Percentiles rank a stretch among this genome's conserved stretches.
These are phyloP conservation scores for Blastocladiella emersonii DNA, from an alignment of 371 early-diverging fungal genomes.

Conservation along the genomic window DNA sequence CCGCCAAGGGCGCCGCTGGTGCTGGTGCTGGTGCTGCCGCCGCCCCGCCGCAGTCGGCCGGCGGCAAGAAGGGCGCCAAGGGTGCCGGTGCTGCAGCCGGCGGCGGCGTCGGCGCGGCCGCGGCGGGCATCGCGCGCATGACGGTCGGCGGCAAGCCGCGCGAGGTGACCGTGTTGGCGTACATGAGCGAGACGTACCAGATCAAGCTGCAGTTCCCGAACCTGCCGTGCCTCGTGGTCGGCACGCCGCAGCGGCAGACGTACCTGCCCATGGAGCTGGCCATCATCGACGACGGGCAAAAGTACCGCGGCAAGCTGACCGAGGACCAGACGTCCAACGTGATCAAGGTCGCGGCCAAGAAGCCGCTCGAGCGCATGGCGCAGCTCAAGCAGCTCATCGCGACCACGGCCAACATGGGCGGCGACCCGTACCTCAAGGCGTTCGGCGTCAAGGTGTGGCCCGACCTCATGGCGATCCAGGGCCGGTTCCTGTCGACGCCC, in stretches of 20 bases:
- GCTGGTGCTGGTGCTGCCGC: too few species aligned
- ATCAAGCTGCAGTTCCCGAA: constrained; percentile 50
- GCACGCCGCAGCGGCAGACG: constrained; percentile 9
- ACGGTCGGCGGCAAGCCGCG: background rate
- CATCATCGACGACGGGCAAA: constrained; percentile 31
- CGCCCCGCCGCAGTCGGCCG: too few species aligned
- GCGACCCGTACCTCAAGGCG: constrained; percentile 26
- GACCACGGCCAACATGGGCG: constrained; percentile 26
- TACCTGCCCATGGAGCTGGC: constrained; percentile 40
- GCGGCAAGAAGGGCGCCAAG: too few species aligned
- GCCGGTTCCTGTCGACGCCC: background rate
- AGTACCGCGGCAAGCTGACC: constrained; percentile 29
- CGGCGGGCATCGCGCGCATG: too few species aligned
- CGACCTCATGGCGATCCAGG: background rate
- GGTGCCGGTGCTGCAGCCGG: too few species aligned
- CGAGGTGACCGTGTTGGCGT: constrained; percentile 37
- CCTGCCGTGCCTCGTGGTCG: constrained; percentile 66
- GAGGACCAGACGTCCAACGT: constrained; percentile 14
- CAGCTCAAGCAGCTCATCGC: background rate
- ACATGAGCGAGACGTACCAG: constrained; percentile 55
- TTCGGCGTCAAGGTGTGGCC: background rate
- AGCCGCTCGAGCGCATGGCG: background rate
- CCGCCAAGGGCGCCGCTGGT: too few species aligned
- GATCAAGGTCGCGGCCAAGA: constrained; percentile 2
- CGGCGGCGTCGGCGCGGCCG: background rate